Percentiles rank a stretch among this genome's conserved stretches.
phyloP scores from a whole-genome alignment of 306 rosid species.

The Lathyrus oleraceus region DNA sequence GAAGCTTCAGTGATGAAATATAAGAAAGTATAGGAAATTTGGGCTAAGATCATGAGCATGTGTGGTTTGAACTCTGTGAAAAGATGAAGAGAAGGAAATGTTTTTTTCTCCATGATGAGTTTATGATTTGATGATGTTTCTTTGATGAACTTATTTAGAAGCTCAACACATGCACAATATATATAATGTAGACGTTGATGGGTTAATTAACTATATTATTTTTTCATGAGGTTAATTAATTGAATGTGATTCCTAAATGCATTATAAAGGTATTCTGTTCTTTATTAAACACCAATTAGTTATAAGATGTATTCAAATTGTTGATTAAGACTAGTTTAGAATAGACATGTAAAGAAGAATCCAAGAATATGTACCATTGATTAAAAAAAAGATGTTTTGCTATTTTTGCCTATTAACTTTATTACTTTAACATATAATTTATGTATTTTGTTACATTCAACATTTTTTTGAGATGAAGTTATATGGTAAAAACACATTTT shows the following conservation, averaged over 20 bases:
- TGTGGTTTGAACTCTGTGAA: constrained; percentile 69
- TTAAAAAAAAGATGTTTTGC: too few relatives aligned
- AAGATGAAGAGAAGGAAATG: neutral
- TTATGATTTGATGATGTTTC: neutral
- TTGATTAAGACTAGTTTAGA: neutral
- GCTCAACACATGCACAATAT: constrained; percentile 28
- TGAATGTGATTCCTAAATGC: constrained; percentile 45
- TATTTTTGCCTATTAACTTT: too few relatives aligned
- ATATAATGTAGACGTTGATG: constrained; percentile 34
- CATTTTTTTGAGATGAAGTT: too few relatives aligned
- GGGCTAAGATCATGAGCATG: constrained; percentile 55
- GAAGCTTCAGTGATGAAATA: constrained; percentile 75
- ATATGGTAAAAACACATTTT: too few relatives aligned
- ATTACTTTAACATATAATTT: too few relatives aligned
- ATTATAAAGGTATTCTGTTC: constrained; percentile 37
- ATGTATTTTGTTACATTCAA: too few relatives aligned
- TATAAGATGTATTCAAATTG: constrained; percentile 17
- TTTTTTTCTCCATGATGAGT: constrained; percentile 36
- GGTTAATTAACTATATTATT: neutral
- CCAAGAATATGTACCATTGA: too few relatives aligned
- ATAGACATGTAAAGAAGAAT: neutral
- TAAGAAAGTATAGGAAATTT: constrained; percentile 57
- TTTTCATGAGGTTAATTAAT: neutral
- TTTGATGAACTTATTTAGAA: constrained; percentile 30
- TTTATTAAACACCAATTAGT: constrained; percentile 24